A percentile compares a stretch with the other conserved stretches of the same genome.
These are phyloP conservation scores for Metschnikowia vanudenii DNA, from an alignment of 805 yeast genomes.

Conservation along the genomic window DNA sequence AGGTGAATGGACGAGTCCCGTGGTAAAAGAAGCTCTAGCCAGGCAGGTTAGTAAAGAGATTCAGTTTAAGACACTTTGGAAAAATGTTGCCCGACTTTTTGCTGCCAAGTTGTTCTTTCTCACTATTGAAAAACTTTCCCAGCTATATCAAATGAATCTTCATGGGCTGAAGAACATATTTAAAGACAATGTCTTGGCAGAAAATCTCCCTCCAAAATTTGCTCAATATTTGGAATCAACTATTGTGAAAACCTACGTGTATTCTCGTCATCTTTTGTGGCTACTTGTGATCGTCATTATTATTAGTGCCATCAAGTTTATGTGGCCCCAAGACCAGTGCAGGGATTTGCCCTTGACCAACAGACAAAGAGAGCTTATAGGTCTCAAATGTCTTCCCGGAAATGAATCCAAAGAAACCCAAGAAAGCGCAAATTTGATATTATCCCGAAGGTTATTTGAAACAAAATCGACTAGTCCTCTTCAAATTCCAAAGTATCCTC, in stretches of 20 bases:
- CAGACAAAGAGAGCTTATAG: constrained; percentile 47
- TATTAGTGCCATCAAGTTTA: constrained; percentile 27
- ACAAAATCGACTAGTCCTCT: constrained; percentile 12
- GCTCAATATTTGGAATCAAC: neutral
- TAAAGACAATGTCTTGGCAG: neutral
- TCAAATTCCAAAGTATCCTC: constrained; percentile 24
- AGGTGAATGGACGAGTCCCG: constrained; percentile 36
- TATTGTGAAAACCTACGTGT: neutral
- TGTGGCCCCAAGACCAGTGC: constrained; percentile 49
- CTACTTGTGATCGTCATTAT: constrained; percentile 27
- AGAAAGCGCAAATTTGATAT: constrained; percentile 20
- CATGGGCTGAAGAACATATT: neutral
- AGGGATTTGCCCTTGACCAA: constrained; percentile 48
- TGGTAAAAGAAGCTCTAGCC: constrained; percentile 42
- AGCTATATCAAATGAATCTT: constrained; percentile 7
- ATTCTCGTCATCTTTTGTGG: constrained; percentile 15
- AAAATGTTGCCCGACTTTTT: constrained; percentile 27
- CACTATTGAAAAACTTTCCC: constrained; percentile 8
- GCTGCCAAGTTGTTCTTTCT: constrained; percentile 26
- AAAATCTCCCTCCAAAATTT: neutral
- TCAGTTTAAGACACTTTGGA: constrained; percentile 33
- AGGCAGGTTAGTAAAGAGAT: constrained; percentile 45
- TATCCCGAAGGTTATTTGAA: constrained; percentile 26
- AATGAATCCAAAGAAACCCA: constrained; percentile 12
- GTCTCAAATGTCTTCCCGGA: constrained; percentile 27